phyloP scores from a whole-genome alignment of 2,329 filamentous ascomycete genomes.

The Talaromyces sp. region DNA sequence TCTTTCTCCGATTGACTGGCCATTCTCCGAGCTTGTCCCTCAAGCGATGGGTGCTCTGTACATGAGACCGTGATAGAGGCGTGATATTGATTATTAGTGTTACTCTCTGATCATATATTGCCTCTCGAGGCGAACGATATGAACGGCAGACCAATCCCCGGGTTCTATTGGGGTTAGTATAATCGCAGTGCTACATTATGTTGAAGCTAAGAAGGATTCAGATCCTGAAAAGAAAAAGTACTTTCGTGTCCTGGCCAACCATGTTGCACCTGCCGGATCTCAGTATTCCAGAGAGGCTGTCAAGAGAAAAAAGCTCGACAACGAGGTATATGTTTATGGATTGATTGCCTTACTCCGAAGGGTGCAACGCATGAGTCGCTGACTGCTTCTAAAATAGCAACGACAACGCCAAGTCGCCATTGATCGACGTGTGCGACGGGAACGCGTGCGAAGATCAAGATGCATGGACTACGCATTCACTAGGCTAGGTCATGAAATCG shows the following conservation, averaged over 20 bases:
- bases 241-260: conserved; percentile 62
- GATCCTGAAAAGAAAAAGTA: conserved; percentile 61
- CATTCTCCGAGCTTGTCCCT: no score
- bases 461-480: conserved; percentile 34
- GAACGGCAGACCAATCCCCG: conserved; percentile 21
- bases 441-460: conserved; percentile 35
- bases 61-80: no score
- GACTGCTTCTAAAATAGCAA: conserved; percentile 18
- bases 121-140: conserved; percentile 1
- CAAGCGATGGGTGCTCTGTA: not conserved
- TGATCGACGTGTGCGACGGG: conserved; percentile 30
- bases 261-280: conserved; percentile 51
- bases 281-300: conserved; percentile 60
- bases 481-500: conserved; percentile 33
- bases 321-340: conserved; percentile 31
- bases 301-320: conserved; percentile 55
- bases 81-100: not conserved
- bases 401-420: conserved; percentile 33
- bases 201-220: conserved; percentile 21
- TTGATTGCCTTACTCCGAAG: not conserved
- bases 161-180: conserved; percentile 22
- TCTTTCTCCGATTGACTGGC: not conserved
- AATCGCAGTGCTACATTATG: not conserved
- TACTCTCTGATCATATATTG: not conserved
- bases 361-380: not conserved